Base-by-base conservation (phyloP, 2,329 filamentous ascomycete species). In the Penicillium italicum region DNA sequence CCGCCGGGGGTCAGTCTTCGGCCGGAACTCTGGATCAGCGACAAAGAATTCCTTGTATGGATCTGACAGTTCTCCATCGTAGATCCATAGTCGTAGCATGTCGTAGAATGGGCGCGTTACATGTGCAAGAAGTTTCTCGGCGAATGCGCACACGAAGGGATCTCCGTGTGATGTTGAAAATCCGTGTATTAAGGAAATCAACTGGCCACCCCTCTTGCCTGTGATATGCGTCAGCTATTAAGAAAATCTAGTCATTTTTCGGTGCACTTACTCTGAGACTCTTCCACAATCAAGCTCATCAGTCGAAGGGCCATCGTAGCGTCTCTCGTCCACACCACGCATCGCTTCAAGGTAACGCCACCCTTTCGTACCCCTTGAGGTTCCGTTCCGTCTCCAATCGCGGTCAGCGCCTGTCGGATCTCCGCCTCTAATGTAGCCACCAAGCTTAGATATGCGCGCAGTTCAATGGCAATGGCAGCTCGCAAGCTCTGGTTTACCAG, bases 31-130 rank as follows among this genome's bases (percentile, higher is more conserved):
- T 64, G 93, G 90, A 71, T 97, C 91, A 20, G 86, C 86, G 20
- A 99, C 92, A 66, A 99, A 97, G 74, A 99, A 99, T 69, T 99
- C 94, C 53, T 86, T 82, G 67, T 92, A 97, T 0, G 95, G 94
- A 73, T 99, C 94, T n/a, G 90, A 91, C 14, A 99, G 82, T 77
- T 99, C 95, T 58, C 94, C 94, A 67, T 99, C 93, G 69, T 99
- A 99, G 48, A 99, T 96, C 94, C 94, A 99, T 66, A 91, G 89
- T 52, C 91, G 86, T 51, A 99, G 80, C 78, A 99, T 97, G 66
- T 95, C 90, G 72, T 99, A 99, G 70, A 99, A 99, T 0, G 95
- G 95, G 16, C 89, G 83, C 1, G 94, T 97, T 51, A 99, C 89
- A 66, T 93, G 90, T 6, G 83, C 82, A 6, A 99, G 81, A 28